phyloP scores from a whole-genome alignment of 345 rosid genomes.

The Arabis hirsuta region DNA sequence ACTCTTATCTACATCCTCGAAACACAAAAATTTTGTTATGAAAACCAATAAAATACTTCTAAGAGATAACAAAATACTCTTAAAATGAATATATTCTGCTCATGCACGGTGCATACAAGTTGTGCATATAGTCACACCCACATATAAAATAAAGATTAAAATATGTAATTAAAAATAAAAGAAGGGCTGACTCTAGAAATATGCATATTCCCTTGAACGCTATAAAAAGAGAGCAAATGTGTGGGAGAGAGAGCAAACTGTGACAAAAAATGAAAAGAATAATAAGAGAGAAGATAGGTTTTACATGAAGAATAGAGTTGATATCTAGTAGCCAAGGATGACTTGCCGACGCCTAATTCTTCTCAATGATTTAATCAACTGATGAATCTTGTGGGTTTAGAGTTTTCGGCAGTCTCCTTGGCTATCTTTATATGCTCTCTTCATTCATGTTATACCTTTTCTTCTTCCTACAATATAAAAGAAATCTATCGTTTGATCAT shows the following conservation, averaged over 20 bases:
- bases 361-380: slow-evolving; percentile 4
- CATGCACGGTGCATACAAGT: slow-evolving; percentile 28
- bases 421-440: slow-evolving; percentile 29
- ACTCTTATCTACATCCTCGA: slow-evolving; percentile 32
- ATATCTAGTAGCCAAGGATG: slow-evolving; percentile 39
- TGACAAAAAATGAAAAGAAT: slow-evolving; percentile 11
- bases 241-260: not conserved
- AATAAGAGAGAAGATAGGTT: slow-evolving; percentile 33
- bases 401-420: slow-evolving; percentile 28
- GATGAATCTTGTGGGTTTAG: slow-evolving; percentile 18
- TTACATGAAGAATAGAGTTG: slow-evolving; percentile 35
- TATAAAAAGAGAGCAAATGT: slow-evolving; percentile 30
- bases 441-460: slow-evolving; percentile 27
- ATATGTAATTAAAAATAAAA: not conserved
- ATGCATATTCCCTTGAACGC: slow-evolving; percentile 8
- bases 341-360: slow-evolving; percentile 22
- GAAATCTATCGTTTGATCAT: not conserved
- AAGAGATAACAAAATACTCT: slow-evolving; percentile 8
- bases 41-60: slow-evolving; percentile 11
- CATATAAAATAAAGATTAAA: not conserved
- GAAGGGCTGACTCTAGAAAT: slow-evolving; percentile 4
- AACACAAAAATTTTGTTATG: not conserved
- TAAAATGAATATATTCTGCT: slow-evolving; percentile 21
- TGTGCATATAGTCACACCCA: not conserved
- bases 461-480: not conserved